Percentiles rank a stretch among this genome's conserved stretches.
phyloP scores from a whole-genome alignment of 108 stramenopile species.

The Poteriospumella lacustris region DNA sequence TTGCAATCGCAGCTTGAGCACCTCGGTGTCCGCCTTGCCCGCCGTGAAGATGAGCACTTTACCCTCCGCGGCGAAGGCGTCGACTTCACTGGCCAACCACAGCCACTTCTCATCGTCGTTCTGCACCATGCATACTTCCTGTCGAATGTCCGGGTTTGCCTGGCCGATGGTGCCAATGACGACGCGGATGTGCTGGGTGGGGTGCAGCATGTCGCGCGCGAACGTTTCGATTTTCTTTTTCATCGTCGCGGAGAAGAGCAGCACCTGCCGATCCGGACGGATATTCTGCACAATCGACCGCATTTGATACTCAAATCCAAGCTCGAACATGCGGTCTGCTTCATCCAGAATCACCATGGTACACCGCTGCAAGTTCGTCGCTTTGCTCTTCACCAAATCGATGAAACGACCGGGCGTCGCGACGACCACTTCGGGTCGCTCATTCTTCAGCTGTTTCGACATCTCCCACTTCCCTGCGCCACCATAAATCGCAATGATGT shows the following conservation, averaged over 20 bases:
- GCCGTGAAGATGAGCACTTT: conserved; percentile 16
- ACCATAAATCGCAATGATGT: conserved; percentile 38
- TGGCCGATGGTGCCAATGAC: conserved; percentile 45
- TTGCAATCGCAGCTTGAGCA: neutral
- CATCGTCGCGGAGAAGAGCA: conserved; percentile 18
- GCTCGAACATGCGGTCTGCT: conserved; percentile 16
- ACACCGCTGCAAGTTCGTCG: neutral
- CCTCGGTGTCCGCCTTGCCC: conserved; percentile 24
- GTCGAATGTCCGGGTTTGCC: conserved; percentile 34
- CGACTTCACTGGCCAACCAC: conserved; percentile 35
- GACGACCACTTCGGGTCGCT: neutral
- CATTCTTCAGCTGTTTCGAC: conserved; percentile 32
- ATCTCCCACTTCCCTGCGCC: conserved; percentile 53
- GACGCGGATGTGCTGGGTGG: conserved; percentile 43
- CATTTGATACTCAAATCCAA: conserved; percentile 16
- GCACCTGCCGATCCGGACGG: conserved; percentile 19
- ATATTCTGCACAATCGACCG: conserved; percentile 17
- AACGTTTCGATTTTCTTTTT: conserved; percentile 34
- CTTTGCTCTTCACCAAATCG: conserved; percentile 13
- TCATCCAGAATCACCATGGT: conserved; percentile 32
- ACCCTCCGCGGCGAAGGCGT: neutral
- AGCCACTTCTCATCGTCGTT: conserved; percentile 44
- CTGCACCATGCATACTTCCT: conserved; percentile 44
- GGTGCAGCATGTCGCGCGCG: conserved; percentile 46
- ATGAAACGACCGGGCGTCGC: conserved; percentile 21